phyloP scores from a whole-genome alignment of 306 rosid species.

The Trichosanthes truncata region DNA sequence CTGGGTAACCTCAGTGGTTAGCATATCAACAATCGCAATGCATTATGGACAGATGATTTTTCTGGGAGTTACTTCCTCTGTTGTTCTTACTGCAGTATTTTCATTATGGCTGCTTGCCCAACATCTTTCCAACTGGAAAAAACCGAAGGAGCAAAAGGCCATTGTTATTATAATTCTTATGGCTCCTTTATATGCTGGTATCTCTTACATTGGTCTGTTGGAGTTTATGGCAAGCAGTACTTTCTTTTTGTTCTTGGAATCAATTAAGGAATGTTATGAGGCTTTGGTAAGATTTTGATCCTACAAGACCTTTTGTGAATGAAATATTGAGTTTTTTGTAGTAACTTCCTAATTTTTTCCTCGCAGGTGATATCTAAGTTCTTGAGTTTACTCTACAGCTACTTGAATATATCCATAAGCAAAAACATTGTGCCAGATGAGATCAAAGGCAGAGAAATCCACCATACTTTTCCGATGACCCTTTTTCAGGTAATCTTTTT shows the following conservation, averaged over 20 bases:
- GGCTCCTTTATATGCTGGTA: constrained; percentile 26
- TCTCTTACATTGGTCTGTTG: constrained; percentile 21
- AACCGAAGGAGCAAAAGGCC: constrained; percentile 25
- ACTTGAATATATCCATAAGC: constrained; percentile 27
- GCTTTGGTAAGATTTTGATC: constrained; percentile 19
- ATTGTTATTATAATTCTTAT: constrained; percentile 19
- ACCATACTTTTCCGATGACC: constrained; percentile 26
- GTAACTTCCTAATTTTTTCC: constrained; percentile 6
- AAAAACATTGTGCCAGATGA: constrained; percentile 20
- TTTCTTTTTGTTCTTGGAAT: constrained; percentile 24
- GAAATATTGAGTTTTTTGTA: not conserved
- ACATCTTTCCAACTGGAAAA: constrained; percentile 20
- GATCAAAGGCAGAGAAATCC: constrained; percentile 27
- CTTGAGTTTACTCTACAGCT: constrained; percentile 24
- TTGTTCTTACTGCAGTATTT: constrained; percentile 18
- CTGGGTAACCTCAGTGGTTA: not conserved
- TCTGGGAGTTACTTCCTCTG: constrained; percentile 15
- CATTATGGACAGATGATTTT: not conserved
- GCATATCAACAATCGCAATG: not conserved
- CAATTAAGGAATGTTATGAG: constrained; percentile 28
- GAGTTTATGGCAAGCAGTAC: constrained; percentile 24
- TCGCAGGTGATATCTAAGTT: constrained; percentile 26
- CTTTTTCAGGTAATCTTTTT: constrained; percentile 14
- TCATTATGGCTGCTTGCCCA: constrained; percentile 22
- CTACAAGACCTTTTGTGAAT: not conserved